Base-by-base conservation (phyloP, 495 filamentous ascomycete species). In the Copromyces sp. region DNA sequence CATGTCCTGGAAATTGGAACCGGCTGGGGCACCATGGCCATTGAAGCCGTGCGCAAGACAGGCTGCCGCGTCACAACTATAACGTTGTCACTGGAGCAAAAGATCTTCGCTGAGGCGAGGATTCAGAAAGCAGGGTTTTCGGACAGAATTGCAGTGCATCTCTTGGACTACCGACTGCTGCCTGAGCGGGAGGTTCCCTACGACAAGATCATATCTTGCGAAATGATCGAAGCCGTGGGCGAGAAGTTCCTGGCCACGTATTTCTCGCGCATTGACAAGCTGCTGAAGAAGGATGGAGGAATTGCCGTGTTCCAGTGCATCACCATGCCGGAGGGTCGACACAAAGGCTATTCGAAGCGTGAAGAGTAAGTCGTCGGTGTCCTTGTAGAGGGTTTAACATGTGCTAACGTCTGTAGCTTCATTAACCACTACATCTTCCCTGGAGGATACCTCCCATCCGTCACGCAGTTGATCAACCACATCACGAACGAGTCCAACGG, bases 221-320 rank as follows among this genome's bases (percentile, higher is more conserved):
- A 93, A 78, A 93, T 93, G 91, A 79, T 93, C 39, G 90, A 93
- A 79, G 90, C 90, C 7, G 91, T 93, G 8, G 90, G 91, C 9
- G 77, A 82, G 61, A 87, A 91, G 75, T 92, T 86, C 73, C 75
- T 93, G 35, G 82, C 86, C 17, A 88, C 81, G 4, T 93, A 89
- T 71, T 91, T 91, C 74, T 79, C 78, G n/a, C 82, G 84, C 73
- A 81, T 93, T 11, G 81, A 90, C 73, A 77, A 78, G 70, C 75
- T 92, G 68, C 76, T 93, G 59, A 92, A 93, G 79, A 80, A 77
- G 17, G 84, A 89, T 0, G 87, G 87, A 3, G 91, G 90, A 0
- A 87, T 93, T 45, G 87, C 89, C 9, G 86, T 90, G 39, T 91
- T 93, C 76, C 91, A 93, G 78, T 91, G 91, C 72, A 93, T 93